A percentile compares a stretch with the other conserved stretches of the same genome.
Evolutionary conservation across 2,329 filamentous ascomycete genomes (phyloP).

Genomic region (Nigrospora osmanthi): DNA sequence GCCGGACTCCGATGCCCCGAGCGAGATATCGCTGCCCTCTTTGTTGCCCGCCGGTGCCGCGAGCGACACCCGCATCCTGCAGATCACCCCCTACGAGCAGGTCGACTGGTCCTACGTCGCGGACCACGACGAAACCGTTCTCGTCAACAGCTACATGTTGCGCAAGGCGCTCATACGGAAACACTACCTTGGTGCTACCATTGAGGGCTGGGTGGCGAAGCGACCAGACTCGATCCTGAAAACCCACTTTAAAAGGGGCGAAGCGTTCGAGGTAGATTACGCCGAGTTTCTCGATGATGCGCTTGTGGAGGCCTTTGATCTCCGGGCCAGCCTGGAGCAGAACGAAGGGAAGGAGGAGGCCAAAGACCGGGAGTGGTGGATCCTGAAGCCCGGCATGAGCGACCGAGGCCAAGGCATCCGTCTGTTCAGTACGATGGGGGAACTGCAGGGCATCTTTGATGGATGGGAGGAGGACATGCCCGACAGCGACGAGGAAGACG

Average conservation of each 20-base stretch:
- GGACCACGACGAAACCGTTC: conserved; percentile 48
- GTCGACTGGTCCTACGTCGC: conserved; percentile 76
- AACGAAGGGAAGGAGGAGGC: conserved; percentile 41
- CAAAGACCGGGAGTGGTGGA: conserved; percentile 78
- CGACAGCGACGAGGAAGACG: conserved; percentile 57
- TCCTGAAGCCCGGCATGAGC: conserved; percentile 95
- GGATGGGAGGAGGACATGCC: conserved; percentile 71
- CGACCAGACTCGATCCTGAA: conserved; percentile 63
- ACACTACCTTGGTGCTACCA: conserved; percentile 80
- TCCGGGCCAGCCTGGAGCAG: conserved; percentile 66
- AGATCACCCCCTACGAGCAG: conserved; percentile 80
- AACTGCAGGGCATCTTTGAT: conserved; percentile 83
- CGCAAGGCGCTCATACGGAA: conserved; percentile 95
- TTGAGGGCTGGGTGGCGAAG: conserved; percentile 81
- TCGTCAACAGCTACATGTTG: conserved; percentile 89
- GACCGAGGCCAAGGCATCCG: conserved; percentile 90
- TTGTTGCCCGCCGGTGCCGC: conserved; percentile 26
- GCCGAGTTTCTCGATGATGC: conserved; percentile 95
- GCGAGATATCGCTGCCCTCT: conserved; percentile 25
- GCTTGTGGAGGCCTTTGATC: conserved; percentile 79
- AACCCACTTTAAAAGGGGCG: conserved; percentile 65
- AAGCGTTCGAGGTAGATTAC: conserved; percentile 91
- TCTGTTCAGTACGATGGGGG: conserved; percentile 76
- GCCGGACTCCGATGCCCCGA: conserved; percentile 9
- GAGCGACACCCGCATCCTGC: conserved; percentile 48